phyloP scores from a whole-genome alignment of 2,329 filamentous ascomycete genomes.

The Cercospora sp. region DNA sequence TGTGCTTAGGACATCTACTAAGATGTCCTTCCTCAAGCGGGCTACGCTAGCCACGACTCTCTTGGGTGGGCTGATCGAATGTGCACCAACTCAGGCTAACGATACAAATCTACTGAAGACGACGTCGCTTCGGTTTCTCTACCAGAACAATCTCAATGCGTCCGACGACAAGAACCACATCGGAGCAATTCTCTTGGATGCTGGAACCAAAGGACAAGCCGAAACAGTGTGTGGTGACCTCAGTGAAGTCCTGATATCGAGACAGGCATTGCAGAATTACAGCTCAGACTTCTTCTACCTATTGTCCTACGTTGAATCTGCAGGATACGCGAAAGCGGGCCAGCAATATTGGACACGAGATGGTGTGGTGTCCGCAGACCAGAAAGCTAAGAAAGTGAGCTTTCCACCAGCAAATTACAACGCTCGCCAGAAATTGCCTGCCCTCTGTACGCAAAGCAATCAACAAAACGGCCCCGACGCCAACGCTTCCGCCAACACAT shows the following conservation, averaged over 20 bases:
- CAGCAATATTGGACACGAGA: constrained; percentile 48
- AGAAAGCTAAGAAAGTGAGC: constrained; percentile 13
- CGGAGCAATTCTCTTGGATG: constrained; percentile 53
- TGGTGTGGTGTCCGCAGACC: constrained; percentile 43
- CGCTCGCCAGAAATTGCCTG: constrained; percentile 40
- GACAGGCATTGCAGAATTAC: constrained; percentile 46
- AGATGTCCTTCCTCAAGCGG: neutral
- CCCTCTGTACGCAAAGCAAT: constrained; percentile 55
- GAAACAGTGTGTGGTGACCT: constrained; percentile 49
- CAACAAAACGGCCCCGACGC: constrained; percentile 39
- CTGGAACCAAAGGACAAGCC: constrained; percentile 43
- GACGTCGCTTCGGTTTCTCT: constrained; percentile 42
- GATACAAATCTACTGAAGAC: neutral
- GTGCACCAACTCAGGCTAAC: neutral
- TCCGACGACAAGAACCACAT: constrained; percentile 56
- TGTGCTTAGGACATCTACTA: neutral
- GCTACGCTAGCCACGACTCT: neutral
- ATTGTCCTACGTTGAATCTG: constrained; percentile 50
- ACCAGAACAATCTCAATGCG: constrained; percentile 58
- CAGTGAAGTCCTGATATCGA: constrained; percentile 52
- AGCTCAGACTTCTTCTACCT: constrained; percentile 49
- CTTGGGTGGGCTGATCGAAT: neutral
- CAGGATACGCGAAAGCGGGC: constrained; percentile 40
- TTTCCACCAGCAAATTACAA: neutral
- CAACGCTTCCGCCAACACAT: constrained; percentile 41